Evolutionary conservation across 345 rosid species (phyloP).

Genomic region (Litchi chinensis): DNA sequence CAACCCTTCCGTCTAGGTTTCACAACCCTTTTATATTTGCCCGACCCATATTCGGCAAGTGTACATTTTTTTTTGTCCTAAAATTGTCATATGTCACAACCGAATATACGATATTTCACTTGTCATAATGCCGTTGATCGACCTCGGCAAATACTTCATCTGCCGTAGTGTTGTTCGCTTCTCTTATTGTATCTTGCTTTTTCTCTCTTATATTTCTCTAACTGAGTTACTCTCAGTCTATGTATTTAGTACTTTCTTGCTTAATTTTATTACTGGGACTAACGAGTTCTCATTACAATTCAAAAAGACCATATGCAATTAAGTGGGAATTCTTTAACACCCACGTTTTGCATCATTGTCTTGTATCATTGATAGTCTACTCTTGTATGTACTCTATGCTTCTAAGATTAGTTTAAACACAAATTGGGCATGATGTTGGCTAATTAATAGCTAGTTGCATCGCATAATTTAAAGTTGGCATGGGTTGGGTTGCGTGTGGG

Average conservation of each 20-base stretch:
- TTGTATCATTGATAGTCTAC: not conserved
- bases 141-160: constrained; percentile 40
- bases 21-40: not conserved
- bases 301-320: not conserved
- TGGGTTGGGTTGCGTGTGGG: not conserved
- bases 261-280: not conserved
- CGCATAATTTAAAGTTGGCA: constrained; percentile 1
- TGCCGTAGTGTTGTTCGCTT: constrained; percentile 44
- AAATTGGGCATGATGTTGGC: not conserved
- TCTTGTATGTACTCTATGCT: not conserved
- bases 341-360: not conserved
- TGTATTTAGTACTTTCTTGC: not conserved
- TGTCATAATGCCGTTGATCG: constrained; percentile 34
- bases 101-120: constrained; percentile 25
- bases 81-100: constrained; percentile 5
- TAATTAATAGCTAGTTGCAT: not conserved
- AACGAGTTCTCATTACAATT: not conserved
- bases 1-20: not conserved
- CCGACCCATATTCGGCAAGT: constrained; percentile 35
- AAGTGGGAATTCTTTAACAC: not conserved
- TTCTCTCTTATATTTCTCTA: not conserved
- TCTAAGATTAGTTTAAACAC: not conserved
- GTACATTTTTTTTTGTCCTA: constrained; percentile 30
- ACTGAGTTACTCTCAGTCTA: not conserved
- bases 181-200: not conserved